Base-by-base conservation (phyloP, 352 stramenopile species). In the Pythium scleroteichum region DNA sequence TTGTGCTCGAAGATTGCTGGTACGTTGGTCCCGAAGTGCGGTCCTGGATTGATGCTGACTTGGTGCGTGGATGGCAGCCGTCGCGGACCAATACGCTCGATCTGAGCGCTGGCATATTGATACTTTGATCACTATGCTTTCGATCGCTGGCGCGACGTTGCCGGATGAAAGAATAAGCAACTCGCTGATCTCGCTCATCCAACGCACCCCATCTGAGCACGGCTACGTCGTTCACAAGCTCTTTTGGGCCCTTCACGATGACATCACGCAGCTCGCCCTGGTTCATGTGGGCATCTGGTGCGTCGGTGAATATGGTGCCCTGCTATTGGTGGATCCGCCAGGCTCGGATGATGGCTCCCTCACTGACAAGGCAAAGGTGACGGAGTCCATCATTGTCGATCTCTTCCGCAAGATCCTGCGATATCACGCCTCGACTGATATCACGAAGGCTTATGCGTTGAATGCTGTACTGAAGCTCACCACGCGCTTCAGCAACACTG, bases 251-350 rank as follows among this genome's bases (percentile, higher is more conserved):
- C 82, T 99, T 46, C 79, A 95, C 44, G 95, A 99, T 63, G 97
- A 99, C 64, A 89, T 92, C 27, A 89, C 85, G 17, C 97, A 99
- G 68, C 70, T 95, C 8, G 96, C 95, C 53, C 87, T 99, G 41
- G 87, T 99, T n/a, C 92, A 98, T 60, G 95, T 99, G 20, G 97
- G 92, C 10, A 93, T 99, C 49, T 99, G 97, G 97, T 99, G 95
- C 68, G 89, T 99, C 50, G 97, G 97, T 14, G 97, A 99, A 75
- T 99, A 98, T 72, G 97, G 96, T 33, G 84, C 96, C 59, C 73
- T 98, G 41, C 55, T 99, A 14, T 62, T 98, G 14, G 68, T 76
- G 17, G 77, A 89, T 35, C 74, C 80, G 14, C 81, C 82, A 10
- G 39, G 70, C 9, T 75, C 76, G 1, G 82, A 90, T 35, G 84